Conservation (phyloP, 2,329 filamentous ascomycete genomes). For the Colletotrichum neosansevieriae region DNA sequence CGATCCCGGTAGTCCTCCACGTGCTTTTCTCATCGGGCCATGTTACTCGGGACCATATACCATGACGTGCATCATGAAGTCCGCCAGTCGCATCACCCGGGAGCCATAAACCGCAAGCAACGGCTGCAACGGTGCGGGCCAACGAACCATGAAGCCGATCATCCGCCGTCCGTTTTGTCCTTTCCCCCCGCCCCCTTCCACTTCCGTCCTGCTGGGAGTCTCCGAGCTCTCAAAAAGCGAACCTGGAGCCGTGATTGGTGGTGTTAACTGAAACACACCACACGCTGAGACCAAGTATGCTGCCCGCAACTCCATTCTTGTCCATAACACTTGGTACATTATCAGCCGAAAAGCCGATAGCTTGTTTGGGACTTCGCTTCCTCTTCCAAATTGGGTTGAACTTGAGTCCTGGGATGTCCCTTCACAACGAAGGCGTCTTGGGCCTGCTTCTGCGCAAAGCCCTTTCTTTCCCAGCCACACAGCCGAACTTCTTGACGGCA, state of each 20-base stretch:
- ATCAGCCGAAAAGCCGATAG: constrained; percentile 16
- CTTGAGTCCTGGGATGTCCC: not conserved
- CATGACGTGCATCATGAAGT: constrained; percentile 10
- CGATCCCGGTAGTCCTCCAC: not conserved
- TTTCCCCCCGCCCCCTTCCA: too few relatives aligned
- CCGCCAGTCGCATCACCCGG: constrained; percentile 21
- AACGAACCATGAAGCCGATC: constrained; percentile 4
- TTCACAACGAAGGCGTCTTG: not conserved
- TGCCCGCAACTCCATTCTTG: not conserved
- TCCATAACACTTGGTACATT: not conserved
- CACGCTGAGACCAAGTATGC: not conserved
- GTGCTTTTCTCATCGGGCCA: not conserved
- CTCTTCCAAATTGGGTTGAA: constrained; percentile 22
- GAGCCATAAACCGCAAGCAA: not conserved
- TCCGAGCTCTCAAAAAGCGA: constrained; percentile 9
- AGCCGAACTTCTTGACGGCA: not conserved
- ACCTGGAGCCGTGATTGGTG: constrained; percentile 10
- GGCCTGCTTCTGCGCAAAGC: not conserved
- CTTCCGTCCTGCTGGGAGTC: constrained; percentile 1
- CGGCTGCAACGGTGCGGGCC: too few relatives aligned
- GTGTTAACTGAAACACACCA: constrained; percentile 26
- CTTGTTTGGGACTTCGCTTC: constrained; percentile 23
- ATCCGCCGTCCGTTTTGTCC: not conserved
- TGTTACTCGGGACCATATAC: not conserved
- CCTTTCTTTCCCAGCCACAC: not conserved